Conservation (phyloP, 2,329 filamentous ascomycete species). For the Nigrospora sphaerica region DNA sequence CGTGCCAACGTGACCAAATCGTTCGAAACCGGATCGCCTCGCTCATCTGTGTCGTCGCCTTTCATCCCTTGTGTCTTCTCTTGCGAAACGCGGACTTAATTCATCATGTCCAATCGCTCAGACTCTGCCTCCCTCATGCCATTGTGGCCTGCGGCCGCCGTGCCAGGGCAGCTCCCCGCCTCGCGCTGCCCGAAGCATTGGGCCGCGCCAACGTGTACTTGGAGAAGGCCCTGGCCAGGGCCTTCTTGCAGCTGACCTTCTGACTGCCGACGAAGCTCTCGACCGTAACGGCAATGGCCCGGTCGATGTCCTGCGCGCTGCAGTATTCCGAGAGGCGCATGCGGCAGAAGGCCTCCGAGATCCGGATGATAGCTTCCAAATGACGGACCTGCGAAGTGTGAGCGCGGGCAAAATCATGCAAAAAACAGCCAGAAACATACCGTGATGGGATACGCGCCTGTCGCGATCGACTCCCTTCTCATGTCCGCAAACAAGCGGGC, state of each 20-base stretch:
- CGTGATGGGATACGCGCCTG: slow-evolving; percentile 94
- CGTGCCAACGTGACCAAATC: too few species aligned
- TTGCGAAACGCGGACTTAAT: too few species aligned
- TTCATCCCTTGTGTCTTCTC: too few species aligned
- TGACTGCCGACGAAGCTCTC: slow-evolving; percentile 95
- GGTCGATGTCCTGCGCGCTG: slow-evolving; percentile 82
- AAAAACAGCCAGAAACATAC: slow-evolving; percentile 46
- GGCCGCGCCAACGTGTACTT: slow-evolving; percentile 71
- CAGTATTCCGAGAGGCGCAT: slow-evolving; percentile 99
- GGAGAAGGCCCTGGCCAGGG: slow-evolving; percentile 85
- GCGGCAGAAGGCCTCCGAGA: slow-evolving; percentile 88
- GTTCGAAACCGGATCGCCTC: too few species aligned
- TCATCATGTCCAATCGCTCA: too few species aligned
- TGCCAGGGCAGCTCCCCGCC: slow-evolving; percentile 7
- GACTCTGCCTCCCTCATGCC: neutral
- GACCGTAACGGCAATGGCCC: slow-evolving; percentile 92
- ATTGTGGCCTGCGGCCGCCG: neutral
- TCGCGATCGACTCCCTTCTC: slow-evolving; percentile 85
- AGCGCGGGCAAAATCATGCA: slow-evolving; percentile 2
- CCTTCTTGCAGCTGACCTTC: slow-evolving; percentile 97
- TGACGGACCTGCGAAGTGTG: slow-evolving; percentile 68
- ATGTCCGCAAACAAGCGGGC: slow-evolving; percentile 93
- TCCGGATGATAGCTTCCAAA: slow-evolving; percentile 94
- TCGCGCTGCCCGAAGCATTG: slow-evolving; percentile 16
- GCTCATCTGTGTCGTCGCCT: too few species aligned